A percentile compares a stretch with the other conserved stretches of the same genome.
These are phyloP conservation scores for Caloboletus firmus DNA, from an alignment of 1,284 basidiomycete species.

Conservation along the genomic window DNA sequence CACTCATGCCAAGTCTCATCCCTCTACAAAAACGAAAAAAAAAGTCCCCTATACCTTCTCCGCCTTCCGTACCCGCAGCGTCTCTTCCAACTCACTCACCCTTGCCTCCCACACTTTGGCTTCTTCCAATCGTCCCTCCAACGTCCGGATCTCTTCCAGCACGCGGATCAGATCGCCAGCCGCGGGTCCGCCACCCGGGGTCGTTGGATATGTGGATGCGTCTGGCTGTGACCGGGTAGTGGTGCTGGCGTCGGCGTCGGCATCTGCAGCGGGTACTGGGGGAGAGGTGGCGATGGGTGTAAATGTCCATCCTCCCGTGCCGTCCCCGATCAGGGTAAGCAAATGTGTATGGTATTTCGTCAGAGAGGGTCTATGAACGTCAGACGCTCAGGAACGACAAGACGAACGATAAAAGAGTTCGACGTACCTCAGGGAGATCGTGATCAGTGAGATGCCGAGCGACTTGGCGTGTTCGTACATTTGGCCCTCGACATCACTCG, in stretches of 20 bases:
- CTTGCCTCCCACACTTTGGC: conserved; percentile 63
- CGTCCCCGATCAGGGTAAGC: conserved; percentile 72
- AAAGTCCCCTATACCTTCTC: neutral
- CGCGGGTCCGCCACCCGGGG: conserved; percentile 61
- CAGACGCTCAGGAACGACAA: neutral
- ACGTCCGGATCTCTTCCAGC: conserved; percentile 57
- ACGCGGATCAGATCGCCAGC: conserved; percentile 26
- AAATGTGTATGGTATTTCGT: conserved; percentile 84
- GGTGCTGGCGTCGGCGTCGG: neutral
- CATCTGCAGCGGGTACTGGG: neutral
- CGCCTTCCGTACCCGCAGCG: conserved; percentile 15
- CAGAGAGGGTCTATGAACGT: conserved; percentile 63
- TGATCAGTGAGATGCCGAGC: conserved; percentile 91
- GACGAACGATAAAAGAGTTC: neutral
- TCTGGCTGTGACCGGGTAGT: conserved; percentile 33
- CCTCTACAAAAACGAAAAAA: neutral
- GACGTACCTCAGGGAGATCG: conserved; percentile 76
- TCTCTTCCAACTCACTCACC: conserved; percentile 28
- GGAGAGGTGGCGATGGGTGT: conserved; percentile 30
- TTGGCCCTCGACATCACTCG: conserved; percentile 91
- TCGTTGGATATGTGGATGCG: conserved; percentile 44
- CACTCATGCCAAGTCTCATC: neutral
- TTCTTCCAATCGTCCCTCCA: conserved; percentile 67
- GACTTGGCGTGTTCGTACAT: conserved; percentile 96
- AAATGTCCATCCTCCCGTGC: conserved; percentile 67